These are phyloP conservation scores for Conringia planisiliqua DNA, from an alignment of 345 rosid genomes.

Conservation along the genomic window DNA sequence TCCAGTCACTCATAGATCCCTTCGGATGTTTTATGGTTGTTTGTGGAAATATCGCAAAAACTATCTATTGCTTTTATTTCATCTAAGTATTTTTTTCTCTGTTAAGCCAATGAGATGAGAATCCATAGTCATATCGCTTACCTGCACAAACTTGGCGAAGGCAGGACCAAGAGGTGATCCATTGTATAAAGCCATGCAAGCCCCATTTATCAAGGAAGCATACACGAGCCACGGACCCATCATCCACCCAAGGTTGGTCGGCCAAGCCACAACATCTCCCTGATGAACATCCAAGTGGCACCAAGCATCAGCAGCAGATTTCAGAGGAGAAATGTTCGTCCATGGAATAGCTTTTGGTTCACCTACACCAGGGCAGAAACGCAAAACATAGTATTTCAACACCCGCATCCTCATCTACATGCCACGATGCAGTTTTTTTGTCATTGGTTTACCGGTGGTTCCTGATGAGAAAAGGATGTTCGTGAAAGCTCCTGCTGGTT, in stretches of 20 bases:
- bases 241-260: conserved; percentile 99
- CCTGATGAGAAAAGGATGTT: conserved; percentile 97
- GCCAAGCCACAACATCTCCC: conserved; percentile 90
- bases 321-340: conserved; percentile 69
- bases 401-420: conserved; percentile 9
- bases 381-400: conserved; percentile 2
- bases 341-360: conserved; percentile 99
- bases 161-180: conserved; percentile 87
- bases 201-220: conserved; percentile 85
- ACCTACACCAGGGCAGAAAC: conserved; percentile 50
- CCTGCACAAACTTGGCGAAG: conserved; percentile 97
- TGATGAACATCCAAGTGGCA: conserved; percentile 86
- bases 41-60: background rate
- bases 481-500: conserved; percentile 71
- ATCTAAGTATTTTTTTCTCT: background rate
- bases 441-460: conserved; percentile 69
- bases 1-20: background rate
- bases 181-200: conserved; percentile 82
- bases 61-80: background rate
- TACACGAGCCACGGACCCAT: conserved; percentile 99
- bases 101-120: background rate
- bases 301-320: conserved; percentile 99
- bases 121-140: conserved; percentile 21
- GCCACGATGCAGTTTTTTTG: background rate
- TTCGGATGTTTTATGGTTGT: background rate